Conservation (phyloP, 169 alveolate genomes). For the Perkinsus chesapeaki region DNA sequence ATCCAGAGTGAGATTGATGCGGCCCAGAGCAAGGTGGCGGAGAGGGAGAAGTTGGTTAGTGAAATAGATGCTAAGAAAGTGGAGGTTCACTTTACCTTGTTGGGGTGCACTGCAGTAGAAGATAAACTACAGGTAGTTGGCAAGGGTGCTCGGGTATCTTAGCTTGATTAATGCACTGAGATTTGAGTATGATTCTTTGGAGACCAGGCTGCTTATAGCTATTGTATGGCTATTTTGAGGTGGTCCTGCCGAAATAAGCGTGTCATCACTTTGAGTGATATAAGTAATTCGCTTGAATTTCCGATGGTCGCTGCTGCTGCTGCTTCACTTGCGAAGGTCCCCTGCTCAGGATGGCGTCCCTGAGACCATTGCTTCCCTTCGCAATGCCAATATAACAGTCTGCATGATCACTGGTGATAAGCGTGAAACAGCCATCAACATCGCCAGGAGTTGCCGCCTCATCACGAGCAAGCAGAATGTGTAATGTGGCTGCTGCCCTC, state of each 20-base stretch:
- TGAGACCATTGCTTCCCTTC: slow-evolving; percentile 73
- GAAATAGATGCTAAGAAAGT: slow-evolving; percentile 42
- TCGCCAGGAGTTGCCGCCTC: slow-evolving; percentile 43
- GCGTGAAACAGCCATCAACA: slow-evolving; percentile 87
- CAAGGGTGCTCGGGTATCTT: too few species aligned
- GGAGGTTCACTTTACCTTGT: slow-evolving; percentile 59
- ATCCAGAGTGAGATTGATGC: slow-evolving; percentile 55
- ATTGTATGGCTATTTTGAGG: too few species aligned
- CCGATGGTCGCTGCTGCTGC: neutral
- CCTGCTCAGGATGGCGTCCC: slow-evolving; percentile 77
- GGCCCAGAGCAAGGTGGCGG: slow-evolving; percentile 50
- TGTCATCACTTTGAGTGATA: too few species aligned
- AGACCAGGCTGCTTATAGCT: too few species aligned
- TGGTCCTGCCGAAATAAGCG: too few species aligned
- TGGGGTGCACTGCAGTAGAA: slow-evolving; percentile 86
- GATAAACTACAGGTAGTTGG: slow-evolving; percentile 67
- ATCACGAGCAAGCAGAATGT: neutral
- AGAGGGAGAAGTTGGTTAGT: slow-evolving; percentile 47
- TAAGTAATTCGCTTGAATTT: too few species aligned
- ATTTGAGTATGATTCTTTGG: too few species aligned
- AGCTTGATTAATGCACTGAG: too few species aligned
- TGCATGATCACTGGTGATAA: slow-evolving; percentile 96
- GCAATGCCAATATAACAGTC: slow-evolving; percentile 74
- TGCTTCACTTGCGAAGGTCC: neutral
- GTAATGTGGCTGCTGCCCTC: neutral